Evolutionary conservation across 331 rosid species (phyloP).

Genomic region (Rosa hybrid): DNA sequence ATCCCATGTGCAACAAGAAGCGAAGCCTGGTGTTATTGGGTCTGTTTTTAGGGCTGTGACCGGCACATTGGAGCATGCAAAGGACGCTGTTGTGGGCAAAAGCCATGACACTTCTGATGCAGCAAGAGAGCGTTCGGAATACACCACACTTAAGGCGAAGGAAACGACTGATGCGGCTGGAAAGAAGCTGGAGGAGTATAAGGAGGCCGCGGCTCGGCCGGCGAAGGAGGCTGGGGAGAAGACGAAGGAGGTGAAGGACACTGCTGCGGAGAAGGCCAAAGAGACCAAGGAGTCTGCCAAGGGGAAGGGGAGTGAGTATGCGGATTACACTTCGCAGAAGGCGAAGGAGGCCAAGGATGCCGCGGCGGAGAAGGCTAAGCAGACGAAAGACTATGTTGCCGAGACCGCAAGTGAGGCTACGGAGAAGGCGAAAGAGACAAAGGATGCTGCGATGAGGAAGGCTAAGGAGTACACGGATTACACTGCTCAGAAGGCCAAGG

Average conservation of each 20-base stretch:
- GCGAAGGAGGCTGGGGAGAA: not conserved
- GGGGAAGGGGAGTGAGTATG: not conserved
- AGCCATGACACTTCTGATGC: constrained; percentile 21
- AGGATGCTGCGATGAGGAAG: not conserved
- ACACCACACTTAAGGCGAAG: not conserved
- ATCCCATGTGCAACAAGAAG: constrained; percentile 19
- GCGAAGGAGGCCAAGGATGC: not conserved
- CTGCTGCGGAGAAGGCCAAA: not conserved
- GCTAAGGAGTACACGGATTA: not conserved
- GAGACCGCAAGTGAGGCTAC: not conserved
- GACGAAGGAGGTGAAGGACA: constrained; percentile 7
- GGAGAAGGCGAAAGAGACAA: not conserved
- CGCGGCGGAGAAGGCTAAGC: not conserved
- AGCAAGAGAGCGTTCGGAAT: constrained; percentile 19
- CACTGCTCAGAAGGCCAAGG: constrained; percentile 21
- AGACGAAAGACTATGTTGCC: not conserved
- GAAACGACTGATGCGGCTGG: not conserved
- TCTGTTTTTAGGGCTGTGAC: constrained; percentile 61
- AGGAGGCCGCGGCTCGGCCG: not conserved
- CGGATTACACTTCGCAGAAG: not conserved
- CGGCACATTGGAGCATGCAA: constrained; percentile 53
- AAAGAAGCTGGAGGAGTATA: constrained; percentile 6
- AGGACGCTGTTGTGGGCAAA: constrained; percentile 73
- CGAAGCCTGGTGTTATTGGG: constrained; percentile 62
- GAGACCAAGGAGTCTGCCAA: constrained; percentile 15